Conservation (phyloP, 768 basidiomycete species). For the Suillus americanus region DNA sequence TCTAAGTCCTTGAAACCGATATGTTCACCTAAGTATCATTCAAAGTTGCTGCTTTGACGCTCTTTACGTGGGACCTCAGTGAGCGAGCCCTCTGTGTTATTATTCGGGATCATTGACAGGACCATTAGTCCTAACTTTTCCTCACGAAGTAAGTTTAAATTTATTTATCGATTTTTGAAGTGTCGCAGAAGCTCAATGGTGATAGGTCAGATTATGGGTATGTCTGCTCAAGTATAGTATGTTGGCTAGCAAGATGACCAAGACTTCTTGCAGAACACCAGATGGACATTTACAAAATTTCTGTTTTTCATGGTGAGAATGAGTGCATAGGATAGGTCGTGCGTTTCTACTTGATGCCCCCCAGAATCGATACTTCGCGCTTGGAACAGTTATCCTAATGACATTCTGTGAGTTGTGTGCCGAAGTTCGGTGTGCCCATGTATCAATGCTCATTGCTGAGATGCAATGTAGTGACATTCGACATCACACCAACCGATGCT, state of each 20-base stretch:
- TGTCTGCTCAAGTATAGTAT: not conserved
- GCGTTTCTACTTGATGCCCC: not conserved
- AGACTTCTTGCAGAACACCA: not conserved
- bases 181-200: no score
- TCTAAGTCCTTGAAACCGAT: not conserved
- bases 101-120: not conserved
- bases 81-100: not conserved
- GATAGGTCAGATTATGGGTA: conserved; percentile 11
- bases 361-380: conserved; percentile 10
- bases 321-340: not conserved
- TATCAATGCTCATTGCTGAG: not conserved
- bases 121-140: conserved; percentile 5
- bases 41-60: conserved; percentile 6
- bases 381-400: not conserved
- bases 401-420: conserved; percentile 4
- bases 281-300: conserved; percentile 1
- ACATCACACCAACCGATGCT: not conserved
- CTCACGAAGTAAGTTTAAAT: conserved; percentile 7
- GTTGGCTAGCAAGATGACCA: not conserved
- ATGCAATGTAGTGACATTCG: not conserved
- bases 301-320: conserved; percentile 7
- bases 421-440: not conserved
- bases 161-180: not conserved
- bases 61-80: conserved; percentile 7
- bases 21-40: not conserved